Conservation (phyloP, 1,284 basidiomycete genomes). For the Entoloma clypeatum region DNA sequence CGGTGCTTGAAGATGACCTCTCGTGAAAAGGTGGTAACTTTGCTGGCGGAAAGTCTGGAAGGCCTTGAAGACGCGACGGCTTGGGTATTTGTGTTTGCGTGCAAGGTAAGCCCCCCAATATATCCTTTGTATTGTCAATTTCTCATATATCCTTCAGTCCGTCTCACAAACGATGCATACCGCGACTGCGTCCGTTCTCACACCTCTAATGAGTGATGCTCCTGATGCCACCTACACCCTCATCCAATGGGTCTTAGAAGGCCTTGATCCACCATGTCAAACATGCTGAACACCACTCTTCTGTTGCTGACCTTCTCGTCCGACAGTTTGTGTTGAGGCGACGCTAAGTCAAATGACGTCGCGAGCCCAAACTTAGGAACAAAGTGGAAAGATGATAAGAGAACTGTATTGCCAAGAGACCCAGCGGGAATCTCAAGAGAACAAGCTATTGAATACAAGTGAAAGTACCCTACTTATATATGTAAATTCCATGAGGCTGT, state of each 20-base stretch:
- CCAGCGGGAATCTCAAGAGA: too few relatives aligned
- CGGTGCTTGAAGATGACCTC: constrained; percentile 56
- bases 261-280: constrained; percentile 81
- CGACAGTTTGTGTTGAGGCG: too few relatives aligned
- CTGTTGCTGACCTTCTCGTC: constrained; percentile 54
- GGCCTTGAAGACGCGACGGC: constrained; percentile 57
- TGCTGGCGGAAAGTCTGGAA: constrained; percentile 44
- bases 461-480: too few relatives aligned
- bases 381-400: too few relatives aligned
- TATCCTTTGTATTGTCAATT: constrained; percentile 4
- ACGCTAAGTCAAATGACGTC: too few relatives aligned
- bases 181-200: constrained; percentile 60
- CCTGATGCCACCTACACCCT: constrained; percentile 49
- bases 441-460: too few relatives aligned
- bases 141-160: constrained; percentile 42
- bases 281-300: constrained; percentile 56
- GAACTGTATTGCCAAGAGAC: too few relatives aligned
- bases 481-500: too few relatives aligned
- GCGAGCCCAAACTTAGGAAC: too few relatives aligned
- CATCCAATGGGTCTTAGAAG: constrained; percentile 68
- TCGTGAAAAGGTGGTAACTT: constrained; percentile 46
- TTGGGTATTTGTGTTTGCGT: constrained; percentile 67
- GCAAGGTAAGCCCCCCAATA: constrained; percentile 50
- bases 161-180: constrained; percentile 80
- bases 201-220: constrained; percentile 46